Evolutionary conservation across 495 filamentous ascomycete genomes (phyloP).

Genomic region (Aspergillus campestris): DNA sequence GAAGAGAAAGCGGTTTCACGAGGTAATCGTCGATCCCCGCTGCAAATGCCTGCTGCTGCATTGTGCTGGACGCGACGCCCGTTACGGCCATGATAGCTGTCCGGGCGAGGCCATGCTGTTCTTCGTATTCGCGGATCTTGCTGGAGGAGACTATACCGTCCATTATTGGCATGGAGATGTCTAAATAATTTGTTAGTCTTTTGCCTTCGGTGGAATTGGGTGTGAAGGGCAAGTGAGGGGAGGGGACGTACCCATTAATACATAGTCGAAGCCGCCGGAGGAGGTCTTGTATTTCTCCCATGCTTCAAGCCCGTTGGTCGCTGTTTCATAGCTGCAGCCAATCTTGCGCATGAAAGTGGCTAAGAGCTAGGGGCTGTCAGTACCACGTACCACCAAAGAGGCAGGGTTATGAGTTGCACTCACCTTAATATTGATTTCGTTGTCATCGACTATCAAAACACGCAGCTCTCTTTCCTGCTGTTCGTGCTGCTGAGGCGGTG

Average conservation of each 20-base stretch:
- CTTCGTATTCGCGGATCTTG: constrained; percentile 46
- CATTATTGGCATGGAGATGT: constrained; percentile 63
- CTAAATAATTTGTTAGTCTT: constrained; percentile 11
- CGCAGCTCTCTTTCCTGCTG: constrained; percentile 7
- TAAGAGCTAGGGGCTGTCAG: constrained; percentile 33
- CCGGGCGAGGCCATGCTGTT: constrained; percentile 11
- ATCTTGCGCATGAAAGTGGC: constrained; percentile 48
- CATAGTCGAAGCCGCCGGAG: constrained; percentile 33
- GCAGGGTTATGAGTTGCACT: not conserved
- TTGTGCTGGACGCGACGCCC: constrained; percentile 34
- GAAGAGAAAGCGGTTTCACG: constrained; percentile 41
- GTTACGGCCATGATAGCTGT: constrained; percentile 41
- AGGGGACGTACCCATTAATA: constrained; percentile 45
- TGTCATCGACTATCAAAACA: constrained; percentile 42
- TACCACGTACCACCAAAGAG: too few relatives aligned
- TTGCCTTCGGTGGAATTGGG: too few relatives aligned
- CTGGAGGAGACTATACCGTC: constrained; percentile 50
- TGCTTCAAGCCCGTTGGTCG: constrained; percentile 51
- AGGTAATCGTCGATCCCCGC: constrained; percentile 42
- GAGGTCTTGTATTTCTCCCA: constrained; percentile 41
- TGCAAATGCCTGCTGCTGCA: constrained; percentile 32
- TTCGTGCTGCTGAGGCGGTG: not conserved
- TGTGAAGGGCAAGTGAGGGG: too few relatives aligned
- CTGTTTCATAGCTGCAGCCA: constrained; percentile 40
- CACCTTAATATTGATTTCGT: constrained; percentile 42